Percentiles rank a stretch among this genome's conserved stretches.
Evolutionary conservation across 148 eudicot species (phyloP).

Genomic region (Polygonum maritimum): DNA sequence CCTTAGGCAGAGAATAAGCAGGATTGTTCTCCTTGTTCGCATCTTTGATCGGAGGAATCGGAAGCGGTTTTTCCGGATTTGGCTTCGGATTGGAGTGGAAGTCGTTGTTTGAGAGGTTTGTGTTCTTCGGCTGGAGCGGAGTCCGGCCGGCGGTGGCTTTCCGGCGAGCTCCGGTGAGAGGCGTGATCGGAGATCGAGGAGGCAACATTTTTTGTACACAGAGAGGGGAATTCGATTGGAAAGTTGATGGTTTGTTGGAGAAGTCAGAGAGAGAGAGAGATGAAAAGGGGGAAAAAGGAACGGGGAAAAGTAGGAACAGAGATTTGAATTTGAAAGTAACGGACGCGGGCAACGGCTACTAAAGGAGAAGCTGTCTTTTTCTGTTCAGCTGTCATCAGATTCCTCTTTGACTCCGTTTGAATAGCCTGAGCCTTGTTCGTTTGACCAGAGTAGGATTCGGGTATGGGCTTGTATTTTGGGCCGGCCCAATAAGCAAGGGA

Average conservation of each 20-base stretch:
- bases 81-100: not conserved
- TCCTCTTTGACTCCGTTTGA: slow-evolving; percentile 5
- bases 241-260: not conserved
- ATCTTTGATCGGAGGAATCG: slow-evolving; percentile 1
- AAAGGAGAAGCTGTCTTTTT: not conserved
- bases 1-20: not conserved
- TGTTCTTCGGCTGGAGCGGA: slow-evolving; percentile 41
- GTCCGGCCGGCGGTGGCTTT: slow-evolving; percentile 25
- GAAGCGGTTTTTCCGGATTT: slow-evolving; percentile 1
- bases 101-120: not conserved
- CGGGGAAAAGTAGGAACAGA: not conserved
- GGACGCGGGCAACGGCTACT: slow-evolving; percentile 41
- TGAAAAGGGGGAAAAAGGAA: not conserved
- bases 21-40: slow-evolving; percentile 44
- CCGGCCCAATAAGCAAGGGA: not conserved
- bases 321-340: slow-evolving; percentile 41
- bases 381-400: not conserved
- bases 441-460: not conserved
- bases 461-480: not conserved
- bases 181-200: slow-evolving; percentile 11
- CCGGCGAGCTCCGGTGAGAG: slow-evolving; percentile 9
- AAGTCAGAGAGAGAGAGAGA: not conserved
- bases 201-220: slow-evolving; percentile 21
- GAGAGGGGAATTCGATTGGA: not conserved
- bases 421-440: not conserved